Evolutionary conservation across 1,284 basidiomycete genomes (phyloP).

Genomic region (Athelia psychrophila): DNA sequence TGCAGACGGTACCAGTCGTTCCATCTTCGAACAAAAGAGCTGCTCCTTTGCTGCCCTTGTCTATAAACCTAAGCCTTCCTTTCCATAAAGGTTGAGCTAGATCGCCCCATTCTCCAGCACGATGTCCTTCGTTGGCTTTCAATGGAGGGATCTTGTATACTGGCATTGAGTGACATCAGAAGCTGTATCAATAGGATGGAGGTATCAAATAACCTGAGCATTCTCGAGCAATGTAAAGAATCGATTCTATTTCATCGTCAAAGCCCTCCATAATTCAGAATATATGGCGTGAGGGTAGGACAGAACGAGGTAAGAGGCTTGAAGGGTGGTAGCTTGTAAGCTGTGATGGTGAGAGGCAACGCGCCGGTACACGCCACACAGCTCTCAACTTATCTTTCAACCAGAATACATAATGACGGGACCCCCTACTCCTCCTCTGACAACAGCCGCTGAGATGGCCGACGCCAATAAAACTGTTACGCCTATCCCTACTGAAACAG

Average conservation of each 20-base stretch:
- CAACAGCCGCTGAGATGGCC: conserved; percentile 49
- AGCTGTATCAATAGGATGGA: conserved; percentile 13
- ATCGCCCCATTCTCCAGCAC: conserved; percentile 86
- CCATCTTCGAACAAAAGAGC: conserved; percentile 74
- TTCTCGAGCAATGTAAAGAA: conserved; percentile 84
- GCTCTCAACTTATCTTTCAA: conserved; percentile 17
- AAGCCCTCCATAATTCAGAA: conserved; percentile 45
- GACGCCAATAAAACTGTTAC: conserved; percentile 32
- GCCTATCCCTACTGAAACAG: conserved; percentile 9
- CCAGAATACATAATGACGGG: conserved; percentile 37
- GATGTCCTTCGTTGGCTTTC: conserved; percentile 81
- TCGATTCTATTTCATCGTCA: conserved; percentile 79
- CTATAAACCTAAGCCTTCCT: conserved; percentile 82
- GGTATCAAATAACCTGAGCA: conserved; percentile 58
- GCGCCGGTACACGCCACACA: conserved; percentile 1
- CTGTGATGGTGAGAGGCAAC: background rate
- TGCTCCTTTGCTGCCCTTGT: conserved; percentile 55
- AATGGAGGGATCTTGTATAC: conserved; percentile 84
- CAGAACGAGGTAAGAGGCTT: background rate
- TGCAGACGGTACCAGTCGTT: conserved; percentile 52
- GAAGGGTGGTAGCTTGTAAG: background rate
- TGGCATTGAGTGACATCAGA: conserved; percentile 25
- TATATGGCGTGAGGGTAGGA: conserved; percentile 1
- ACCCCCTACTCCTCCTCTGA: conserved; percentile 59
- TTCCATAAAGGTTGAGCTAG: conserved; percentile 84